Base-by-base conservation (phyloP, 495 filamentous ascomycete genomes). In the Xylaria bambusicola region DNA sequence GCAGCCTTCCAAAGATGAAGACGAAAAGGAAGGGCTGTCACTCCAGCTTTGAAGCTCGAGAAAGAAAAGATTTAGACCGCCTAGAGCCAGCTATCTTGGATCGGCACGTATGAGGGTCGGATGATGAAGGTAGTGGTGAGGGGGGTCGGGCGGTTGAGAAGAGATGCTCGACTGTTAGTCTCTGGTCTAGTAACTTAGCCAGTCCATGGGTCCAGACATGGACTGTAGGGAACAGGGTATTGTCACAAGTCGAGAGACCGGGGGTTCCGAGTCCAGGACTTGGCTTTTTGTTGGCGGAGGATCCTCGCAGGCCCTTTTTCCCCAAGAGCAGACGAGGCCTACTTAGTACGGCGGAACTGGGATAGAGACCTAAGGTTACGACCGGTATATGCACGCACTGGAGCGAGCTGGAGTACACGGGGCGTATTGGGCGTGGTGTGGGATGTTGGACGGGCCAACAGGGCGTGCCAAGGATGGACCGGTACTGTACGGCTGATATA, bases 31-130 rank as follows among this genome's bases (percentile, higher is more conserved):
- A 41, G 26, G 45, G 56, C 63, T 44, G 56, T 61, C 56, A 56
- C 67, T 64, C 63, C 45, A 65, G 36, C 56, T 58, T 26, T 38
- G 21, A 40, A 60, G 9, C 26, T 41, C 49, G 29, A 47, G 21
- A 29, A 46, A 35, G 29, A 33, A 33, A 5, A 5, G 20, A 33
- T 17, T 36, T 12, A 33, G 35, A 44, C 46, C n/a, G n/a, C n/a
- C n/a, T n/a, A n/a, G n/a, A n/a, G n/a, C n/a, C n/a, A n/a, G n/a
- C n/a, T n/a, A 33, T 4, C 56, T 38, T 46, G 13, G 56, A 58
- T 58, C 46, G 46, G 33, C 46, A 58, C 56, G 47, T 58, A 58
- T 40, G 55, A 58, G 46, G 23, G 46, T 58, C 36, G 46, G 29
- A 31, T 44, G 47, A 58, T 15, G 20, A 33, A 33, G 55, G 42